Evolutionary conservation across 495 filamentous ascomycete species (phyloP).

Genomic region (Penicillium samsonianum): DNA sequence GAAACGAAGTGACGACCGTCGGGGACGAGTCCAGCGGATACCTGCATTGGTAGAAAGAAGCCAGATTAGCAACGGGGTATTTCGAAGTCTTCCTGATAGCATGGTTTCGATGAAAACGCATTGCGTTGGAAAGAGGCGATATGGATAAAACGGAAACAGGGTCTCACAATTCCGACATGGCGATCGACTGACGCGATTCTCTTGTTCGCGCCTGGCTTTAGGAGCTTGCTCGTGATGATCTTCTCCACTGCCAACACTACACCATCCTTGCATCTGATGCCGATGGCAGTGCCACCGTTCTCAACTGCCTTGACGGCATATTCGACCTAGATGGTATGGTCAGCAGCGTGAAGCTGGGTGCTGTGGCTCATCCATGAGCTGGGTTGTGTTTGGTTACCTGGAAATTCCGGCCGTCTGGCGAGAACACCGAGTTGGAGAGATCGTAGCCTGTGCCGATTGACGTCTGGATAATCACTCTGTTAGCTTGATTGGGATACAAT

Average conservation of each 20-base stretch:
- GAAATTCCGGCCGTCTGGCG: conserved; percentile 97
- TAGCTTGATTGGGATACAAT: conserved; percentile 10
- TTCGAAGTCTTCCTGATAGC: background rate
- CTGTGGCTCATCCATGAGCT: conserved; percentile 8
- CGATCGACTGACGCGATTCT: conserved; percentile 92
- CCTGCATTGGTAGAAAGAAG: conserved; percentile 49
- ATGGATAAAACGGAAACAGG: background rate
- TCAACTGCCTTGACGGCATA: conserved; percentile 98
- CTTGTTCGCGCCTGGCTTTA: conserved; percentile 93
- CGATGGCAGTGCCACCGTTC: conserved; percentile 94
- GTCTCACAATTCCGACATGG: conserved; percentile 86
- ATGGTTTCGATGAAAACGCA: too few species aligned
- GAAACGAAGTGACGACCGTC: conserved; percentile 95
- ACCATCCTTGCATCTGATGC: conserved; percentile 95
- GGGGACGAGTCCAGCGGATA: conserved; percentile 88
- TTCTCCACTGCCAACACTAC: conserved; percentile 97
- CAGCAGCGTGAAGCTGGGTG: conserved; percentile 5
- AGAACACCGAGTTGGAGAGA: conserved; percentile 98
- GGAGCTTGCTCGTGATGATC: conserved; percentile 88
- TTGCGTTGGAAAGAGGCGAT: background rate
- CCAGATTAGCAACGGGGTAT: conserved; percentile 5
- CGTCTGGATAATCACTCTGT: conserved; percentile 58
- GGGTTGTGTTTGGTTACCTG: conserved; percentile 55
- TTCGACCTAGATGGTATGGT: conserved; percentile 64
- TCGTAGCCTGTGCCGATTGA: conserved; percentile 99